phyloP scores from a whole-genome alignment of 768 basidiomycete genomes.

The Psilocybe sp. region DNA sequence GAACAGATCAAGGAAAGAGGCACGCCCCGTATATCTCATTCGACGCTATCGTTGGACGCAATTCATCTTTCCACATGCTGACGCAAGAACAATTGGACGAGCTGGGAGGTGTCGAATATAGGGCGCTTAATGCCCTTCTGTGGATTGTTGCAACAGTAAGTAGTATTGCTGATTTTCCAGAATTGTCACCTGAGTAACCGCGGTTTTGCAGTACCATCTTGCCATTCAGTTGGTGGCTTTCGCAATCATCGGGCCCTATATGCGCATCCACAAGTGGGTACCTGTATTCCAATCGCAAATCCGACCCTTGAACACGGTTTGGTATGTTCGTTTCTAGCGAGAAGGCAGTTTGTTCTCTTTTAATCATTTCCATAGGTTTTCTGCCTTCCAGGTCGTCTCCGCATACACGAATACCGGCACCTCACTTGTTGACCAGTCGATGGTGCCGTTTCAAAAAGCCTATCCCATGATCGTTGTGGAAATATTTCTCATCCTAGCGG shows the following conservation, averaged over 20 bases:
- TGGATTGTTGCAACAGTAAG: slow-evolving; percentile 79
- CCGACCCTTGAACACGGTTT: slow-evolving; percentile 54
- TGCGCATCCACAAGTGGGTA: slow-evolving; percentile 59
- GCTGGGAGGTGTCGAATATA: slow-evolving; percentile 91
- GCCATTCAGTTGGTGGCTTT: slow-evolving; percentile 66
- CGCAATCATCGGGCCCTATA: slow-evolving; percentile 78
- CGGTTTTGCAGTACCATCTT: slow-evolving; percentile 67
- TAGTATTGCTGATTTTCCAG: slow-evolving; percentile 10
- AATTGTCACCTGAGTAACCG: slow-evolving; percentile 1
- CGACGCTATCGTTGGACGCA: slow-evolving; percentile 79
- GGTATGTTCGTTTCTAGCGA: slow-evolving; percentile 43
- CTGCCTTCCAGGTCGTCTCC: slow-evolving; percentile 81
- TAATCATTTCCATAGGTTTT: slow-evolving; percentile 61
- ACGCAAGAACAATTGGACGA: slow-evolving; percentile 86
- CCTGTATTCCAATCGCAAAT: slow-evolving; percentile 54
- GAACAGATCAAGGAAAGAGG: slow-evolving; percentile 38
- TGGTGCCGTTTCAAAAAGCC: slow-evolving; percentile 88
- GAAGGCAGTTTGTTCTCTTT: neutral
- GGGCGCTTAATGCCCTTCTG: slow-evolving; percentile 74
- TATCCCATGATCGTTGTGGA: slow-evolving; percentile 77
- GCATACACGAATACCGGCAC: slow-evolving; percentile 88
- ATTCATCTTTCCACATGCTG: slow-evolving; percentile 67
- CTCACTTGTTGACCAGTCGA: slow-evolving; percentile 84
- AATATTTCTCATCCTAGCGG: slow-evolving; percentile 78
- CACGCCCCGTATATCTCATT: slow-evolving; percentile 83